Evolutionary conservation across 768 basidiomycete species (phyloP), one percentile per base, ranked within the genome.

Genomic region (Royoungia palumana): DNA sequence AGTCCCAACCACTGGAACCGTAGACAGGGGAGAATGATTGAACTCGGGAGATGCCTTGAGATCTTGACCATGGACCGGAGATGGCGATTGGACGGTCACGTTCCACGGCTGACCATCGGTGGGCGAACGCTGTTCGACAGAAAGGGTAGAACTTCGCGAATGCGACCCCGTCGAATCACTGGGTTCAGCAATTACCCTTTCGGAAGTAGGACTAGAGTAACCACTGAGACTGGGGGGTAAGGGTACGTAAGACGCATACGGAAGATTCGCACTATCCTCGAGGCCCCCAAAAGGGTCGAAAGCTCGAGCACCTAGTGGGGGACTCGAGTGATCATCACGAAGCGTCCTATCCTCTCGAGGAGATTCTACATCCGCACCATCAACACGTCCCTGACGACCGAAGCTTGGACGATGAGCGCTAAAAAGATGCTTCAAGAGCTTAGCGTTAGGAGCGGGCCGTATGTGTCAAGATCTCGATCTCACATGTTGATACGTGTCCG

Each of bases 401-500:
- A 55, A 46, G 10, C 14, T 36, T 35, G 65, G 65, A 20, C 62
- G 54, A 17, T 67, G 65, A n/a, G 50, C 46, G 12, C 39, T 48
- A 27, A 67, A 69, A 35, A 67, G 57, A 40, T 67, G 65, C 65
- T 67, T 41, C 13, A 25, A 32, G 13, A 34, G 42, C 16, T 24
- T 16, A 12, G 14, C 38, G 43, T 50, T 19, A 58, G 41, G 24
- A 35, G 6, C 8, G 30, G 5, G 30, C 24, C 36, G 25, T 27
- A 20, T 28, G 20, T 14, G 32, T 21, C 41, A 37, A 45, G 44
- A 2, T 25, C 21, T 24, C 19, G 42, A 32, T 22, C 69, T 47
- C 49, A 77, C 77, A 41, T 69, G 56, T 50, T 69, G 61, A 49
- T 71, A 66, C 2, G 65, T 63, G 37, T 65, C 65, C 21, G 67